phyloP scores from a whole-genome alignment of 768 basidiomycete genomes.

The Phylloporus scabripes region DNA sequence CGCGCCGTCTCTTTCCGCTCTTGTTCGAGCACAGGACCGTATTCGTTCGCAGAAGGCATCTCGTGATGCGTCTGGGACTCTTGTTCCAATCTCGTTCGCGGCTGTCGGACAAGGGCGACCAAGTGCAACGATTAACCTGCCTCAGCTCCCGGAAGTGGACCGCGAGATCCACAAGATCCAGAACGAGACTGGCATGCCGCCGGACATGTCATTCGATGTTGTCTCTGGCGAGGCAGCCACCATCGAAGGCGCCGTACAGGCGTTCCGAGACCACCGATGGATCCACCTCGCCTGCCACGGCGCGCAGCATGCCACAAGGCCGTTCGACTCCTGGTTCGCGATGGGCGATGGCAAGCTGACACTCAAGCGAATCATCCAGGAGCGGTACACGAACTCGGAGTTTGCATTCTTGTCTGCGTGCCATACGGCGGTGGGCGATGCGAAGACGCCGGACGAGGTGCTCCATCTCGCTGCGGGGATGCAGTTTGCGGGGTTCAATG shows the following conservation, averaged over 20 bases:
- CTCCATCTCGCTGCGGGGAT: slow-evolving; percentile 1
- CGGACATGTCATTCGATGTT: background rate
- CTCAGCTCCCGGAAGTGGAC: background rate
- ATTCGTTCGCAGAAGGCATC: background rate
- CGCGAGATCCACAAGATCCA: background rate
- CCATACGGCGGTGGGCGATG: background rate
- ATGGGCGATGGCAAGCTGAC: background rate
- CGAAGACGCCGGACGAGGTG: background rate
- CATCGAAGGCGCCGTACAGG: background rate
- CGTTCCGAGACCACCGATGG: background rate
- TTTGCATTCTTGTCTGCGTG: background rate
- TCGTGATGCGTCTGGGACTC: background rate
- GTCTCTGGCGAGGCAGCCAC: background rate
- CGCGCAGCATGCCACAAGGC: background rate
- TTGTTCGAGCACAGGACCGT: background rate
- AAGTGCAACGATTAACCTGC: background rate
- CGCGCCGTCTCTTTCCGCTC: background rate
- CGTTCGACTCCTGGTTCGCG: slow-evolving; percentile 1
- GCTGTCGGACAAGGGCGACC: background rate
- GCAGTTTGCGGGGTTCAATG: slow-evolving; percentile 1
- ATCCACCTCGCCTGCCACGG: background rate
- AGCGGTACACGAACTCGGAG: background rate
- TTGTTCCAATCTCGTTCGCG: background rate
- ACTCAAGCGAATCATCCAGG: background rate
- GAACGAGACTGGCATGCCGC: background rate